Evolutionary conservation across 345 rosid species (phyloP).

Genomic region (Lumnitzera littorea): DNA sequence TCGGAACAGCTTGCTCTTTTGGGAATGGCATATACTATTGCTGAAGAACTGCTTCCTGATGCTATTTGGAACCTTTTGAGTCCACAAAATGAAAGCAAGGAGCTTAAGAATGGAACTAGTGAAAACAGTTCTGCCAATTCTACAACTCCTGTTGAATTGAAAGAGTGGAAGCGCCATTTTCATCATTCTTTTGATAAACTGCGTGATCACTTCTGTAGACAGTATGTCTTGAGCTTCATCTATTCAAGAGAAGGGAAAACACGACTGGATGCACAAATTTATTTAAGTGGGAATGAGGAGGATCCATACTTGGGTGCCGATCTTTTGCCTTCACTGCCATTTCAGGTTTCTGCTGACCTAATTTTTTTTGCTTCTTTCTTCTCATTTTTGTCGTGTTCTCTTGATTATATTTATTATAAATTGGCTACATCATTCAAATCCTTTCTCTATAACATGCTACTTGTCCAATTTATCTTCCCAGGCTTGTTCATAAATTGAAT

Average conservation of each 20-base stretch:
- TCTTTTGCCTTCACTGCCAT: conserved; percentile 86
- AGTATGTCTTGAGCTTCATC: conserved; percentile 88
- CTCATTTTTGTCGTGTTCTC: not conserved
- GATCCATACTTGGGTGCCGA: conserved; percentile 44
- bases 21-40: conserved; percentile 85
- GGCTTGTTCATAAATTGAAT: too few relatives aligned
- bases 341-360: conserved; percentile 52
- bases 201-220: conserved; percentile 85
- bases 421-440: too few relatives aligned
- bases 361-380: conserved; percentile 1
- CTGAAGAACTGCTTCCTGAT: conserved; percentile 75
- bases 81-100: conserved; percentile 41
- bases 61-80: conserved; percentile 57
- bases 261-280: conserved; percentile 65
- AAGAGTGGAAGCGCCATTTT: conserved; percentile 87
- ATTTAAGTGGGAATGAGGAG: conserved; percentile 58
- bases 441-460: too few relatives aligned
- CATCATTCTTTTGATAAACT: conserved; percentile 91
- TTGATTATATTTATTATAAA: not conserved
- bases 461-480: too few relatives aligned
- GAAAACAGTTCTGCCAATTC: conserved; percentile 34
- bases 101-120: conserved; percentile 19
- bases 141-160: conserved; percentile 51
- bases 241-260: conserved; percentile 93
- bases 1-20: conserved; percentile 85